Evolutionary conservation across 2,329 filamentous ascomycete species (phyloP), one percentile per base, ranked within the genome.

Genomic region (Blumeria graminis): DNA sequence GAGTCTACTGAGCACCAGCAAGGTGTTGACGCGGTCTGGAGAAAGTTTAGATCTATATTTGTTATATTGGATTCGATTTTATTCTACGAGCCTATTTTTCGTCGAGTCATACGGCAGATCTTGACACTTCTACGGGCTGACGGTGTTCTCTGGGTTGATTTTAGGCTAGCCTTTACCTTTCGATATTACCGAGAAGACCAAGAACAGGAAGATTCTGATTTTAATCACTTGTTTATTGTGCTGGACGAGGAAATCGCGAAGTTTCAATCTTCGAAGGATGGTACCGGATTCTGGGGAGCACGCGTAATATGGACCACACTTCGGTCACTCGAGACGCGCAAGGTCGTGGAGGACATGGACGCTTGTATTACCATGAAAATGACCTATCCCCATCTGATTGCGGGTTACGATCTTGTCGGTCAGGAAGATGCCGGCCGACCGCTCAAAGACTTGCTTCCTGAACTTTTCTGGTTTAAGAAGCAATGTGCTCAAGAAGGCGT

Each of bases 401-500:
- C 84, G 32, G 90, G 90, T 10, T 95, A 87, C 68, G 90, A 96
- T 68, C 71, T 95, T 9, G 88, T 94, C 5, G 89, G 87, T 0
- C 84, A 90, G 68, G 90, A 95, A 71, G 85, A 93, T 65, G 68
- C 75, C 0, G 89, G 88, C 0, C 77, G 85, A 11, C 76, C 87
- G 0, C 76, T 95, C 32, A 74, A 76, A 34, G 84, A 92, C 61
- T 71, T 94, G 3, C 75, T 90, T 0, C 88, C 89, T 0, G 80
- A 94, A 64, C 72, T 96, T 0, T 90, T 95, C 68, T 95, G 87
- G 87, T 95, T 96, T 74, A 81, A 82, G 61, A 89, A 90, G 68
- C 78, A 83, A 63, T 95, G 88, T 67, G 77, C 78, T 0, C 75
- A 85, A 65, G 82, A 87, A 64, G 79, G 77, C 1, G 77, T 95